These are phyloP conservation scores for Quercus berberidifolia DNA, from an alignment of 306 rosid species.

Conservation along the genomic window DNA sequence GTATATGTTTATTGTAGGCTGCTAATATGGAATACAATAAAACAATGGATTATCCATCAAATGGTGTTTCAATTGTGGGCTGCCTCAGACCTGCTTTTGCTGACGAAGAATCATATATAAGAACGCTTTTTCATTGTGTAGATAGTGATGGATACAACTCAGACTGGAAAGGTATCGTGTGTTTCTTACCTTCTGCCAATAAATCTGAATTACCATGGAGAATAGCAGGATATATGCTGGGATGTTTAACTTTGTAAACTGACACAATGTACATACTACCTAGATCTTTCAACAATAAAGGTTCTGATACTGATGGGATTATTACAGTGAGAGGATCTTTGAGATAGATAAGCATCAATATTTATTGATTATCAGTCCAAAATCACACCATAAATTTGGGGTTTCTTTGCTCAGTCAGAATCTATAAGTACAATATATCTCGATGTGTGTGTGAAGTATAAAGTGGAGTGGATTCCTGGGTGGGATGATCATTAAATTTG, in stretches of 20 bases:
- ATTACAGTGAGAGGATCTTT: neutral
- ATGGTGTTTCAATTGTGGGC: slow-evolving; percentile 87
- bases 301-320: neutral
- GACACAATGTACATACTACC: neutral
- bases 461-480: neutral
- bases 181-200: neutral
- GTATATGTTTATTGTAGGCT: slow-evolving; percentile 46
- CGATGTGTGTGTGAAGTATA: neutral
- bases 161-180: slow-evolving; percentile 60
- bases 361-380: neutral
- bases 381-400: neutral
- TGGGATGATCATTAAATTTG: neutral
- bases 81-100: slow-evolving; percentile 72
- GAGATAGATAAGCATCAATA: neutral
- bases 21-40: slow-evolving; percentile 45
- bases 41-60: slow-evolving; percentile 76
- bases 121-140: slow-evolving; percentile 45
- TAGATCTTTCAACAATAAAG: neutral
- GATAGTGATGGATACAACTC: slow-evolving; percentile 55
- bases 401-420: neutral
- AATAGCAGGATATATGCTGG: neutral
- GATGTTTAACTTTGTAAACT: slow-evolving; percentile 1
- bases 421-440: neutral
- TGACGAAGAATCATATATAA: slow-evolving; percentile 68
- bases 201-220: neutral